Evolutionary conservation across 345 rosid species (phyloP), one percentile per base, ranked within the genome.

Genomic region (Fremontodendron californicum): DNA sequence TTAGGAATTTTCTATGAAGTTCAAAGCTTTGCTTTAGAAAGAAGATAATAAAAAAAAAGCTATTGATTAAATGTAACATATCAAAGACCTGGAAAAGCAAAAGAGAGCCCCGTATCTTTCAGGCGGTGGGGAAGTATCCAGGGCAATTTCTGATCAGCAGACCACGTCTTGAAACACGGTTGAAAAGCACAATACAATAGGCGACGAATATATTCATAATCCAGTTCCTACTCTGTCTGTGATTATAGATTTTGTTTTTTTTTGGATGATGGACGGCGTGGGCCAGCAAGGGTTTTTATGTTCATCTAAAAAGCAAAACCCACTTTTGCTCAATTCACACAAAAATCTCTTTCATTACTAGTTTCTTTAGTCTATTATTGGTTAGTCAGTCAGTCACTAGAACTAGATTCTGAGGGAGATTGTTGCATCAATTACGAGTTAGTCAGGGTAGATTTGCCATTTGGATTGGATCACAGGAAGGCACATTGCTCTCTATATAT

Each of bases 41-140:
- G 3, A 45, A 45, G 12, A 45, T 7, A 8, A 5, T 33, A 33
- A 3, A 33, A 33, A 33, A 33, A 3, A 33, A 33, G 35, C 1
- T 33, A 33, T 33, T 1, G 3, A 33, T n/a, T n/a, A n/a, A n/a
- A n/a, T n/a, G n/a, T n/a, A 33, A 66, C 60, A n/a, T 15, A 55
- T 45, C 74, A 61, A 5, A 27, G 51, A 6, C 51, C 27, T 45
- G 43, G 35, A 12, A 49, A 39, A 49, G 77, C 19, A 63, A 80
- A 71, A 65, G 73, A 42, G 11, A 2, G 46, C 62, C 55, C 40
- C 67, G 11, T 21, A 79, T 65, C 79, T 72, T 75, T 62, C 51
- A 23, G 31, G 64, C 19, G 29, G 19, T 1, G 31, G 5, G 35
- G 63, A 58, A 25, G 35, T 58, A 9, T 55, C 31, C 15, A 55